phyloP scores from a whole-genome alignment of 805 yeast genomes.

The Pichia ethanolica region DNA sequence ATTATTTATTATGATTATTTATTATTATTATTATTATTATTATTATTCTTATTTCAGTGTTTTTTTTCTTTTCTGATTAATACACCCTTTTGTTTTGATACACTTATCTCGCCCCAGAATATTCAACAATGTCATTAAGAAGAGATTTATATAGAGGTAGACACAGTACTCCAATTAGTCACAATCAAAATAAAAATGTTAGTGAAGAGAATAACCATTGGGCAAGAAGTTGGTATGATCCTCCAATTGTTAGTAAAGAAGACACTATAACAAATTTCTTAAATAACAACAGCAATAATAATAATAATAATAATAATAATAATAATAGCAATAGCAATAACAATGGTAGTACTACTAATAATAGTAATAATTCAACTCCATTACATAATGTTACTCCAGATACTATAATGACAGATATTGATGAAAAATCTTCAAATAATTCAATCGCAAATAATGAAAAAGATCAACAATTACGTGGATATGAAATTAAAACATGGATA shows the following conservation, averaged over 20 bases:
- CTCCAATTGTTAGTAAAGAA: conserved; percentile 15
- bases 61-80: no score
- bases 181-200: conserved; percentile 5
- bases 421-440: no score
- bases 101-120: no score
- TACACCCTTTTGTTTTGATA: no score
- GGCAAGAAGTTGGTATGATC: conserved; percentile 28
- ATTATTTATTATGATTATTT: no score
- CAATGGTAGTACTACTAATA: no score
- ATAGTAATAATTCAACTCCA: no score
- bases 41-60: no score
- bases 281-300: neutral
- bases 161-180: conserved; percentile 17
- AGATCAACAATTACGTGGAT: conserved; percentile 25
- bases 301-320: no score
- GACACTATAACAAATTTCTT: neutral
- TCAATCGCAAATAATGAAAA: neutral
- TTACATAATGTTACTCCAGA: neutral
- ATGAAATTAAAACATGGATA: conserved; percentile 30
- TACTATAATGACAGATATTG: neutral
- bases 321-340: no score
- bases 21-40: no score
- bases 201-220: conserved; percentile 22
- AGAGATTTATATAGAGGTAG: conserved; percentile 29
- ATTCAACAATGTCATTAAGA: conserved; percentile 24